Base-by-base conservation (phyloP, 768 basidiomycete species). In the Auriculariales sp. region DNA sequence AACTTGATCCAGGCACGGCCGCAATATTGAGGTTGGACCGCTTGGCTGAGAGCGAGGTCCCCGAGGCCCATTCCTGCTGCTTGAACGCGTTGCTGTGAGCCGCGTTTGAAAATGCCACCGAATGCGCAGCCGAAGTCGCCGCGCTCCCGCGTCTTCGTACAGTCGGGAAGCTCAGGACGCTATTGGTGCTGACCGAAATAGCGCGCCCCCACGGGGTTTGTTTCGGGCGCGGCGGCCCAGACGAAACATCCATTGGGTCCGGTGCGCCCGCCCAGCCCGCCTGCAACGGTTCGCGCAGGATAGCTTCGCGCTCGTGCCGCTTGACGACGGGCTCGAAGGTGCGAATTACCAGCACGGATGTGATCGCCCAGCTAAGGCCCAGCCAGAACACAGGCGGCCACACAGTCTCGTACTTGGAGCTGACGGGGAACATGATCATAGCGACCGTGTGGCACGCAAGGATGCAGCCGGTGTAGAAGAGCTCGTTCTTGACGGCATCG, bases 401-500 rank as follows among this genome's bases (percentile, higher is more conserved):
- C 2, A 68, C 63, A 34, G 69, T 68, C 34, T 68, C 62, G 49
- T 70, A n/a, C 39, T 44, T 44, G 39, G 7, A 10, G 5, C 22
- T 24, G 17, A 44, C 27, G 39, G 39, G 39, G 14, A 44, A 19
- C 39, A 44, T 44, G 1, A 44, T 25, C 39, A 44, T 44, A 4
- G 39, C 39, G 19, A 44, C 7, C 39, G 39, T 24, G 19, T 44
- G 39, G 39, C 17, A 44, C 17, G 65, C 67, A 15, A 74, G 72
- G 50, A 77, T 72, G 50, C 74, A 68, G 1, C 73, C 69, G 2
- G 75, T 76, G 54, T 79, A 78, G 32, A 70, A 66, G 10, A 79
- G 57, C 70, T 82, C 80, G 58, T 82, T 73, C 54, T 69, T 73
- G 64, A 82, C 71, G 28, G 77, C 77, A 56, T 70, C 59, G 27